These are phyloP conservation scores for Magnaporthales sp. DNA, from an alignment of 2,329 filamentous ascomycete species.

Conservation along the genomic window DNA sequence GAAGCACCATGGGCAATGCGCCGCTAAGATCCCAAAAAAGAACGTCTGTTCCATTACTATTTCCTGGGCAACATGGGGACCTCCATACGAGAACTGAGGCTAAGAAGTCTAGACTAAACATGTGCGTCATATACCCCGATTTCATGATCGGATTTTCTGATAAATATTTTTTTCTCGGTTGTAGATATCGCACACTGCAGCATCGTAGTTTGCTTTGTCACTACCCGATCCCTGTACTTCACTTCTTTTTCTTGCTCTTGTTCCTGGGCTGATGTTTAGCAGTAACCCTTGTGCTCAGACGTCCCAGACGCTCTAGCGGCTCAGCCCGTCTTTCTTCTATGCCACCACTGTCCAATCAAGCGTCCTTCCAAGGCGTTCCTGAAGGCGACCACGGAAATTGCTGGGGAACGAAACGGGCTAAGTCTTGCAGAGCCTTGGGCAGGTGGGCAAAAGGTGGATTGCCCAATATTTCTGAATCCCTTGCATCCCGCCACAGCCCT, in stretches of 20 bases:
- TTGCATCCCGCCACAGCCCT: background rate
- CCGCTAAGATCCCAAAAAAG: background rate
- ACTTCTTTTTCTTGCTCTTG: background rate
- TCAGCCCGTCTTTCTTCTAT: background rate
- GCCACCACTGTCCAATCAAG: background rate
- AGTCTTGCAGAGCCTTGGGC: background rate
- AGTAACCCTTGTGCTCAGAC: background rate
- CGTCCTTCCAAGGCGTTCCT: background rate
- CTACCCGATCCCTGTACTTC: background rate
- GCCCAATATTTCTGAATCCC: background rate
- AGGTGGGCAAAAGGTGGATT: background rate
- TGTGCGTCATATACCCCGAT: background rate
- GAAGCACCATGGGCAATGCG: background rate
- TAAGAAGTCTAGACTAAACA: background rate
- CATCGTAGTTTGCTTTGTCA: background rate
- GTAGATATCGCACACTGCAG: background rate
- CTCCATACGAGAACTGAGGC: background rate
- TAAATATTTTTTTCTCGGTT: background rate
- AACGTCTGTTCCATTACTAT: background rate
- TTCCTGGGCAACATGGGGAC: background rate
- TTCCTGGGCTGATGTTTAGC: background rate
- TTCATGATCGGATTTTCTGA: background rate
- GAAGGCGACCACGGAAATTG: background rate
- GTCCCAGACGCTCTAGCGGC: background rate
- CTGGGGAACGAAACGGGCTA: background rate